Base-by-base conservation (phyloP, 345 rosid species). In the Linum usitatissimum region DNA sequence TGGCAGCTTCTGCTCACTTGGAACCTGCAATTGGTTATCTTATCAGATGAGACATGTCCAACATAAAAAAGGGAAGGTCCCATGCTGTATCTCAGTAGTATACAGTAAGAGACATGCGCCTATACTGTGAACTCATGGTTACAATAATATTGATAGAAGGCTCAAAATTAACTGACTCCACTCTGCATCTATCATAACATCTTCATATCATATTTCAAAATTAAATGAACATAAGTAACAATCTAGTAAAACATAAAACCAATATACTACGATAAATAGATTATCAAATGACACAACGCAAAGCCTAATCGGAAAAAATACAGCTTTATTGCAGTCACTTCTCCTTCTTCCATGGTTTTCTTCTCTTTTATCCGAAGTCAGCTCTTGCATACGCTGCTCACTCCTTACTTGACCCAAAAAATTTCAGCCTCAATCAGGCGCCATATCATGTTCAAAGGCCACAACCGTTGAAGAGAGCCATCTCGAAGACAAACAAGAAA, bases 1-100 rank as follows among this genome's bases (percentile, higher is more conserved):
- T 61, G 99, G 99, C 71, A 93, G 79, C 90, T 93, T 93, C 81
- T 93, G 99, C 58, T 93, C 99, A 69, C 87, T 87, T 58, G 99
- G 96, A 70, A 90, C 96, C 99, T 93, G 99, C 88, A 82, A 75
- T 70, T 64, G 74, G 58, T 78, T 57, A 71, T 65, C 68, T 68
- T 30, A 77, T 87, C 68, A 87, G 84, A 80, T 69, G 62, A 62
- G 69, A 59, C 53, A 64, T 31, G 54, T 53, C 55, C 38, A 7
- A 34, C 38, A 3, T 34, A 1, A 34, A 34, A 57, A 15, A 12
- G 12, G 59, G 20, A 57, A 65, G 40, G 40, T 64, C 48, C 19
- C 53, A 62, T 23, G 51, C 18, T 60, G 65, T 45, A 68, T 42
- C 49, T 13, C 15, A 48, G 7, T 19, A 45, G 55, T 18, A 68